These are phyloP conservation scores for Colletotrichum cereale DNA, from an alignment of 2,329 filamentous ascomycete genomes.

Conservation along the genomic window DNA sequence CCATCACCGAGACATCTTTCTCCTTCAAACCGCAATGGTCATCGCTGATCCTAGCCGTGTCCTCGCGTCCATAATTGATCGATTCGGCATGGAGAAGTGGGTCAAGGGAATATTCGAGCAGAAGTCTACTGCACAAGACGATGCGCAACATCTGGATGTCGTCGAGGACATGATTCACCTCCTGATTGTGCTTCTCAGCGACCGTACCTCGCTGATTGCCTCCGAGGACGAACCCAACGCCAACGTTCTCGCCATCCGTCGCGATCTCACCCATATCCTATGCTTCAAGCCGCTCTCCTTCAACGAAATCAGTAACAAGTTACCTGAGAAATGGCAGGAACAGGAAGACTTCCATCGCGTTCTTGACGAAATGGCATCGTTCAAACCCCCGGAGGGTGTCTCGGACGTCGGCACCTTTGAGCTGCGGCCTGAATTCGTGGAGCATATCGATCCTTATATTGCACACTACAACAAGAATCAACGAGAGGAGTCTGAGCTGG, in stretches of 20 bases:
- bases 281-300: slow-evolving; percentile 98
- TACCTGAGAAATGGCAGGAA: slow-evolving; percentile 91
- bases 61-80: slow-evolving; percentile 89
- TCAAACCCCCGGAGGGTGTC: slow-evolving; percentile 89
- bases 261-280: slow-evolving; percentile 92
- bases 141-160: slow-evolving; percentile 89
- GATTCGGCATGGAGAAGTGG: slow-evolving; percentile 91
- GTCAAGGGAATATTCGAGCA: slow-evolving; percentile 84
- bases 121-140: slow-evolving; percentile 82
- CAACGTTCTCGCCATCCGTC: slow-evolving; percentile 79
- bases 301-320: slow-evolving; percentile 86
- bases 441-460: slow-evolving; percentile 94
- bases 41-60: slow-evolving; percentile 86
- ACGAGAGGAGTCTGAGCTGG: slow-evolving; percentile 91
- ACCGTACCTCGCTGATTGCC: slow-evolving; percentile 83
- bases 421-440: slow-evolving; percentile 85
- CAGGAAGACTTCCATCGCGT: slow-evolving; percentile 89
- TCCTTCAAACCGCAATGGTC: slow-evolving; percentile 91
- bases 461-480: slow-evolving; percentile 98
- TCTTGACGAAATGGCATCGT: slow-evolving; percentile 88
- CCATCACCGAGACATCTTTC: slow-evolving; percentile 93
- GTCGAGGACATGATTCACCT: slow-evolving; percentile 97
- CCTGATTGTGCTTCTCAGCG: slow-evolving; percentile 89
- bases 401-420: slow-evolving; percentile 96
- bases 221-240: slow-evolving; percentile 74